phyloP scores from a whole-genome alignment of 176 grass and related monocot genomes.

The Aegilops speltoides region DNA sequence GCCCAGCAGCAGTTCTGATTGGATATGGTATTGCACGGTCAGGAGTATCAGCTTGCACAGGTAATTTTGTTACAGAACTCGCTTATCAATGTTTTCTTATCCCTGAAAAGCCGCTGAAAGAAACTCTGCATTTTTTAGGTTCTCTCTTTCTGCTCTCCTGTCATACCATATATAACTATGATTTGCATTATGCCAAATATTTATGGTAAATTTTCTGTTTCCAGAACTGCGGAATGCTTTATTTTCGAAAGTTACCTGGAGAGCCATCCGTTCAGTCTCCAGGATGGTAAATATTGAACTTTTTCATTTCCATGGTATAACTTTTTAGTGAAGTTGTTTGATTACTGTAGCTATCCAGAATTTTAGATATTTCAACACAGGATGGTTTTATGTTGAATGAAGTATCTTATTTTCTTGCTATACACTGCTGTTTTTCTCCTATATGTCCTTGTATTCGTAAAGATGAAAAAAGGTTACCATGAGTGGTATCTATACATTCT shows the following conservation, averaged over 20 bases:
- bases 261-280: constrained; percentile 87
- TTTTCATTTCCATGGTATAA: not conserved
- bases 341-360: not conserved
- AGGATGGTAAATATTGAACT: constrained; percentile 62
- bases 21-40: constrained; percentile 97
- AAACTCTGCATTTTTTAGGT: not conserved
- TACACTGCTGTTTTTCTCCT: constrained; percentile 15
- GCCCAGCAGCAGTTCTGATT: constrained; percentile 93
- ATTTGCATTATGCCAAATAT: not conserved
- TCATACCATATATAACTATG: not conserved
- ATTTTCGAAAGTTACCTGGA: constrained; percentile 95
- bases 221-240: constrained; percentile 86
- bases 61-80: constrained; percentile 34
- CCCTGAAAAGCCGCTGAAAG: not conserved
- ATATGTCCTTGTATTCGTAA: constrained; percentile 15
- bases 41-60: constrained; percentile 88
- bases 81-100: not conserved
- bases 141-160: not conserved
- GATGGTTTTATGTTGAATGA: not conserved
- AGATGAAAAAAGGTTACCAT: not conserved
- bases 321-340: not conserved
- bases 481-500: not conserved
- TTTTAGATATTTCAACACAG: constrained; percentile 31
- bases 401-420: not conserved
- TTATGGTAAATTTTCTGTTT: constrained; percentile 34